phyloP scores from a whole-genome alignment of 2,329 filamentous ascomycete species.

The Corynespora cassiicola region DNA sequence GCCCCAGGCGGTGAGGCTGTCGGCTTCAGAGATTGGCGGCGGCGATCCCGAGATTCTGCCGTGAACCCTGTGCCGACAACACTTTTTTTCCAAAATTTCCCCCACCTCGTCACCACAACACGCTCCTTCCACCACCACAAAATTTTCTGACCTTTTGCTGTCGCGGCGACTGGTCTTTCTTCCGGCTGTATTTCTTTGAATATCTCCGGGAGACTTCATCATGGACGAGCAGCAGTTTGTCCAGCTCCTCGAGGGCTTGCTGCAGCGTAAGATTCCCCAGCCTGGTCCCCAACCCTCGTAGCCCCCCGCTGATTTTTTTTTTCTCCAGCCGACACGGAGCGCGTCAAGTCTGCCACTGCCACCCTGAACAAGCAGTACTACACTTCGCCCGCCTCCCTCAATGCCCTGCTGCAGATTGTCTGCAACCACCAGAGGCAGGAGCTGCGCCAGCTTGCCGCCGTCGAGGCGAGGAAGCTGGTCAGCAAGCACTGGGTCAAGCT shows the following conservation, averaged over 20 bases:
- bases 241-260: slow-evolving; percentile 83
- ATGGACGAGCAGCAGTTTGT: slow-evolving; percentile 88
- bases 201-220: slow-evolving; percentile 16
- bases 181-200: slow-evolving; percentile 21
- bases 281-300: slow-evolving; percentile 9
- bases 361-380: slow-evolving; percentile 95
- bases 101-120: slow-evolving; percentile 23
- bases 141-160: slow-evolving; percentile 25
- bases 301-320: slow-evolving; percentile 1
- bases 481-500: slow-evolving; percentile 84
- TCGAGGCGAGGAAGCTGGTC: slow-evolving; percentile 85
- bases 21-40: too few species aligned
- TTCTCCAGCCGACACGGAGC: slow-evolving; percentile 71
- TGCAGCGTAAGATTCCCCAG: slow-evolving; percentile 74
- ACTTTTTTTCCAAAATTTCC: slow-evolving; percentile 10
- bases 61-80: slow-evolving; percentile 16
- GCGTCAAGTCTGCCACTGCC: slow-evolving; percentile 85
- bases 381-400: slow-evolving; percentile 80
- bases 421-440: slow-evolving; percentile 75
- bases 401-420: slow-evolving; percentile 86
- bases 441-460: slow-evolving; percentile 87
- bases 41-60: not conserved
- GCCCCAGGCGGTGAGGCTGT: too few species aligned
- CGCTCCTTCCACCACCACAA: slow-evolving; percentile 22
- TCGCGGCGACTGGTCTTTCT: slow-evolving; percentile 10